phyloP scores from a whole-genome alignment of 192 early-diverging fungal species.

The Entrophospora sp. region DNA sequence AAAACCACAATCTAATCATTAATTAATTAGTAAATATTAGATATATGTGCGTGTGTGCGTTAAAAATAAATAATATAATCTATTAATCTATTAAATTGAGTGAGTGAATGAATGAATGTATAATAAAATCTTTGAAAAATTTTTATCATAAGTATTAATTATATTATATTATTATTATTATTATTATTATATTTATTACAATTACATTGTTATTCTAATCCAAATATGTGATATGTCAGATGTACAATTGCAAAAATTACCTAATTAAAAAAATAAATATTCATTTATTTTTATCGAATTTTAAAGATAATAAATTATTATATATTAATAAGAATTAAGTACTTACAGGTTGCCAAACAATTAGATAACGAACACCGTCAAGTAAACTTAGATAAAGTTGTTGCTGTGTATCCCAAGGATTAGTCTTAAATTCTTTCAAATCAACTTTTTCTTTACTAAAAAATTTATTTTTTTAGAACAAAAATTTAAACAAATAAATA shows the following conservation, averaged over 20 bases:
- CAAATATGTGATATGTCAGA: constrained; percentile 33
- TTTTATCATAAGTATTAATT: too few relatives aligned
- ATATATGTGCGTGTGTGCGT: too few relatives aligned
- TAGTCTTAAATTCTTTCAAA: constrained; percentile 50
- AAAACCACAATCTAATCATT: too few relatives aligned
- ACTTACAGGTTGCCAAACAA: constrained; percentile 46
- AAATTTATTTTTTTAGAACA: not conserved
- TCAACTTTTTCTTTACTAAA: constrained; percentile 53
- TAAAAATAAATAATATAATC: too few relatives aligned
- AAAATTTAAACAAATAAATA: not conserved
- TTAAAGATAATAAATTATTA: not conserved
- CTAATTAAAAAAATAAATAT: constrained; percentile 18
- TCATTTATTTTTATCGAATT: not conserved
- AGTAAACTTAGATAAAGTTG: constrained; percentile 51
- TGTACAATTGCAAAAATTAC: constrained; percentile 39
- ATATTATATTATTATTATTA: too few relatives aligned
- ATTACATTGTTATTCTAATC: constrained; percentile 31
- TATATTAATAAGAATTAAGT: not conserved
- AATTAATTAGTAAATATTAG: too few relatives aligned
- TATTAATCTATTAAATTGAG: too few relatives aligned
- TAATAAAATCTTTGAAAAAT: too few relatives aligned
- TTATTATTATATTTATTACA: too few relatives aligned
- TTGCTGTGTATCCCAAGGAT: constrained; percentile 59
- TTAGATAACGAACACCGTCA: constrained; percentile 47
- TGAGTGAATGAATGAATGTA: too few relatives aligned